phyloP scores from a whole-genome alignment of 768 basidiomycete genomes.

The Mycena latifolia region DNA sequence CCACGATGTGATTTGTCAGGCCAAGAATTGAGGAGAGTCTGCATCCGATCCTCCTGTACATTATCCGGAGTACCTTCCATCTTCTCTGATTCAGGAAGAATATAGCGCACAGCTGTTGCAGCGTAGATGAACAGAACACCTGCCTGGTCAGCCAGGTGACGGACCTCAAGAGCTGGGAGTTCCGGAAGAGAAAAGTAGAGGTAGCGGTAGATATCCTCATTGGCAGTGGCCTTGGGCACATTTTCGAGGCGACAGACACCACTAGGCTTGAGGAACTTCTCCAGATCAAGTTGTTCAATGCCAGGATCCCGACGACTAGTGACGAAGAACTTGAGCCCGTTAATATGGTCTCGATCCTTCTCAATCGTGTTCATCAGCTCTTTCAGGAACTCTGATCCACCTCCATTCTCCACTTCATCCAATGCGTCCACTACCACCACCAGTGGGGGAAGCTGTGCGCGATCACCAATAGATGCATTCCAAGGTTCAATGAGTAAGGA shows the following conservation, averaged over 20 bases:
- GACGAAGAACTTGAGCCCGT: too few relatives aligned
- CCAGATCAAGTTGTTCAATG: background rate
- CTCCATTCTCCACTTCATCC: constrained; percentile 8
- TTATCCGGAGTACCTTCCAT: background rate
- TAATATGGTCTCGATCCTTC: too few relatives aligned
- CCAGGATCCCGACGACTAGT: too few relatives aligned
- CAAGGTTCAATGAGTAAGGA: background rate
- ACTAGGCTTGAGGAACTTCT: background rate
- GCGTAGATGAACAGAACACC: too few relatives aligned
- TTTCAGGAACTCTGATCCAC: too few relatives aligned
- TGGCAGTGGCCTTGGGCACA: background rate
- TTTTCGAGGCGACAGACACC: background rate
- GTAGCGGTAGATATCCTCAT: constrained; percentile 1
- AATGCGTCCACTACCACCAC: constrained; percentile 7
- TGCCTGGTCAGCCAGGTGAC: too few relatives aligned
- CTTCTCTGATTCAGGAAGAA: too few relatives aligned
- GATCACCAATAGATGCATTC: background rate
- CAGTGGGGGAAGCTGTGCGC: background rate
- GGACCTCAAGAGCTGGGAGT: too few relatives aligned
- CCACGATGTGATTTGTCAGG: constrained; percentile 1
- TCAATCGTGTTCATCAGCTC: too few relatives aligned
- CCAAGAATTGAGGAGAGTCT: constrained; percentile 1
- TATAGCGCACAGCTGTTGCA: too few relatives aligned
- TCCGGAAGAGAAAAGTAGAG: background rate
- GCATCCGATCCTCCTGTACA: background rate